Percentiles rank a stretch among this genome's conserved stretches.
These are phyloP conservation scores for Pseudogymnoascus sp. DNA, from an alignment of 2,329 filamentous ascomycete species.

Conservation along the genomic window DNA sequence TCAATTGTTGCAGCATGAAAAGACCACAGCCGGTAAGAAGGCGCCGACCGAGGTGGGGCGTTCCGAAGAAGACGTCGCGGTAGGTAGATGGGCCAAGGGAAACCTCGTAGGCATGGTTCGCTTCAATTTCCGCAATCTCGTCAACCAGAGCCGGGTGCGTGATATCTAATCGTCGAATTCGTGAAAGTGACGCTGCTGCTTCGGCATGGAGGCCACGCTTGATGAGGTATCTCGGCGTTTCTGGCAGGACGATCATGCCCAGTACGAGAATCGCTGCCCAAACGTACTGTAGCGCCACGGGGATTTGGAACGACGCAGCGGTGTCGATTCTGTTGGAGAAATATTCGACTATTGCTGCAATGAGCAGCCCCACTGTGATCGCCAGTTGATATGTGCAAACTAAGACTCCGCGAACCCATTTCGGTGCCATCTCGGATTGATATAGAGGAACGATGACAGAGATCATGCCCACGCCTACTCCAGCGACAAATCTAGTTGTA, in stretches of 20 bases:
- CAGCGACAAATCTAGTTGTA: slow-evolving; percentile 40
- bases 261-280: slow-evolving; percentile 34
- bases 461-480: slow-evolving; percentile 36
- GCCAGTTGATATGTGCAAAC: slow-evolving; percentile 40
- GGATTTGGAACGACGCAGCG: slow-evolving; percentile 34
- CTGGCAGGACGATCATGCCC: slow-evolving; percentile 32
- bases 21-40: slow-evolving; percentile 66
- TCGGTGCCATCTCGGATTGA: slow-evolving; percentile 19
- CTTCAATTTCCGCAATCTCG: slow-evolving; percentile 68
- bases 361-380: slow-evolving; percentile 40
- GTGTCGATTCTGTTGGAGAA: slow-evolving; percentile 29
- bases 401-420: slow-evolving; percentile 38
- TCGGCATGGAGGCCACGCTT: slow-evolving; percentile 30
- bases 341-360: slow-evolving; percentile 39
- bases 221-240: slow-evolving; percentile 34
- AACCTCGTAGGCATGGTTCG: slow-evolving; percentile 70
- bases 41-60: slow-evolving; percentile 61
- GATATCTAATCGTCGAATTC: slow-evolving; percentile 63
- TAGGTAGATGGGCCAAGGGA: slow-evolving; percentile 56
- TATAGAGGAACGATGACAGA: slow-evolving; percentile 33
- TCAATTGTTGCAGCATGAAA: slow-evolving; percentile 75
- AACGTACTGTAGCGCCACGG: slow-evolving; percentile 36
- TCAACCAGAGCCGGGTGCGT: slow-evolving; percentile 67
- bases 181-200: slow-evolving; percentile 25
- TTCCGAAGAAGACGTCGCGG: slow-evolving; percentile 53